Conservation (phyloP, 148 eudicot species). For the Amaranthus palmeri region DNA sequence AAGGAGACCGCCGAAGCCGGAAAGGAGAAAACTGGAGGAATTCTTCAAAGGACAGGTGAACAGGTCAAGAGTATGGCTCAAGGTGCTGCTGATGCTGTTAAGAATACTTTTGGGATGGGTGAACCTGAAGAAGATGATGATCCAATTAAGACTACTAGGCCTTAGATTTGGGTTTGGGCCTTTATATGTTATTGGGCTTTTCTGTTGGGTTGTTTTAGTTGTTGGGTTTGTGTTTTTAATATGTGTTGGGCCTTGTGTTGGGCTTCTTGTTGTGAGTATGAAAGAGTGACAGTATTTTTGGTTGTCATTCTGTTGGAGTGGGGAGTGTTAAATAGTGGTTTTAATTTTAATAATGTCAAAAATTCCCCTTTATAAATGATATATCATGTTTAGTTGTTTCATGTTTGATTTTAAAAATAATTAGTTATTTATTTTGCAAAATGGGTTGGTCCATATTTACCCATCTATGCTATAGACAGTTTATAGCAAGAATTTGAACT, state of each 20-base stretch:
- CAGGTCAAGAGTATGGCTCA: slow-evolving; percentile 59
- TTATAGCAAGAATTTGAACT: too few species aligned
- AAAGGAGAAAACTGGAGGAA: slow-evolving; percentile 54
- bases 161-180: neutral
- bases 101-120: slow-evolving; percentile 58
- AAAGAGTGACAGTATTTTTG: neutral
- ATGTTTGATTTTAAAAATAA: too few species aligned
- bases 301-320: neutral
- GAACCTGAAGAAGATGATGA: slow-evolving; percentile 21
- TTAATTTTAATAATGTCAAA: neutral
- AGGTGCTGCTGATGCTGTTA: slow-evolving; percentile 63
- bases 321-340: neutral
- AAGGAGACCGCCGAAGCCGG: slow-evolving; percentile 54
- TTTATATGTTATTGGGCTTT: neutral
- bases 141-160: slow-evolving; percentile 6
- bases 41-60: slow-evolving; percentile 55
- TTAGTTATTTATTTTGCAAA: too few species aligned
- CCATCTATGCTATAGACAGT: too few species aligned
- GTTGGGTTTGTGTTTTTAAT: neutral
- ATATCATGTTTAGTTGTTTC: too few species aligned
- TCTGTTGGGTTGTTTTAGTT: neutral
- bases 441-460: too few species aligned
- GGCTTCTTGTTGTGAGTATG: neutral
- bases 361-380: neutral
- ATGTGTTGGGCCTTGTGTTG: neutral